Conservation (phyloP, 2,329 filamentous ascomycete genomes). For the Monilinia vaccinii-corymbosi region DNA sequence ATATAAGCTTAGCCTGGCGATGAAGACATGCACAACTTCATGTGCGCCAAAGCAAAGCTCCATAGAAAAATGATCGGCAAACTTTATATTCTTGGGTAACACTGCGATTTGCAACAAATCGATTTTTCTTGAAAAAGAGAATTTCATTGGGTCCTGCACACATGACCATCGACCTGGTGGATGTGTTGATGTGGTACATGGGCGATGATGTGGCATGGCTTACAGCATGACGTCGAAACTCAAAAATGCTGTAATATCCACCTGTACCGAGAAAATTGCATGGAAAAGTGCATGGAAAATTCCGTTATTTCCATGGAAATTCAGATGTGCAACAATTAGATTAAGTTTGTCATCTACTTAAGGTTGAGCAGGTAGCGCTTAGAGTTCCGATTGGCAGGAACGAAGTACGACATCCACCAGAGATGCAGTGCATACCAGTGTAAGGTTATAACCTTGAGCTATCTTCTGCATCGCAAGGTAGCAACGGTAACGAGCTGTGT, state of each 20-base stretch:
- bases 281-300: background rate
- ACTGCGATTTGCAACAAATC: background rate
- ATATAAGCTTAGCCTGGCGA: background rate
- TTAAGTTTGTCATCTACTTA: background rate
- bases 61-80: background rate
- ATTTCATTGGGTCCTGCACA: background rate
- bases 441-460: background rate
- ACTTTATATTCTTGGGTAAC: conserved; percentile 5
- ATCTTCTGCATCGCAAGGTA: background rate
- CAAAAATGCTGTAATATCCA: background rate
- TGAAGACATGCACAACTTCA: background rate
- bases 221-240: background rate
- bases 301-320: background rate
- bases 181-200: background rate
- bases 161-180: background rate
- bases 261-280: background rate
- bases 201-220: background rate
- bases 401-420: background rate
- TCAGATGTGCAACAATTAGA: background rate
- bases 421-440: background rate
- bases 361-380: background rate
- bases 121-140: background rate
- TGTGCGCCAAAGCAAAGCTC: no score
- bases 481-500: background rate
- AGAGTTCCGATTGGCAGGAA: background rate